These are phyloP conservation scores for Skeletonema menzelii DNA, from an alignment of 108 stramenopile species.

Conservation along the genomic window DNA sequence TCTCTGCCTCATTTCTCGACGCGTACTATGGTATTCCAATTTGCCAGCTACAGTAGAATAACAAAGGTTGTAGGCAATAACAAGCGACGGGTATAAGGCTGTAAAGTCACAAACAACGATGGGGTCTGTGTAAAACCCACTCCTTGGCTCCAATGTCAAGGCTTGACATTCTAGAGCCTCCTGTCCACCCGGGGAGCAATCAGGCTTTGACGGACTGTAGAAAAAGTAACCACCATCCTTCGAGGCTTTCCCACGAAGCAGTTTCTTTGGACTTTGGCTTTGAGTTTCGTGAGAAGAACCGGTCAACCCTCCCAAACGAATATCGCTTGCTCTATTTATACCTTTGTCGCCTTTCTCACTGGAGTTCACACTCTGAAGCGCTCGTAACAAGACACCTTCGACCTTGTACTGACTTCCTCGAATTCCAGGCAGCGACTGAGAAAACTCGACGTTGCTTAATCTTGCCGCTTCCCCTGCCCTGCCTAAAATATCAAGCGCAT, in stretches of 20 bases:
- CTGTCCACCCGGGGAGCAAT: slow-evolving; percentile 62
- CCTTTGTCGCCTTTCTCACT: slow-evolving; percentile 82
- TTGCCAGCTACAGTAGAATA: slow-evolving; percentile 91
- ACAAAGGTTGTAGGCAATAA: slow-evolving; percentile 98
- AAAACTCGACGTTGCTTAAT: slow-evolving; percentile 90
- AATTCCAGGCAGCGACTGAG: slow-evolving; percentile 85
- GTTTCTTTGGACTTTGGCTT: slow-evolving; percentile 84
- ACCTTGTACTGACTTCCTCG: slow-evolving; percentile 85
- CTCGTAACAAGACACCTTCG: slow-evolving; percentile 83
- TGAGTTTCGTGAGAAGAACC: slow-evolving; percentile 44
- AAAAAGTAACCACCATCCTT: slow-evolving; percentile 66
- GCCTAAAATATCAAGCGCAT: slow-evolving; percentile 86
- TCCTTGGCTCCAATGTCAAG: slow-evolving; percentile 88
- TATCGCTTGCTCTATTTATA: slow-evolving; percentile 28
- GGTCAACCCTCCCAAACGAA: slow-evolving; percentile 19
- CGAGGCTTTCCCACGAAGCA: slow-evolving; percentile 25
- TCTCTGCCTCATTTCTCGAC: slow-evolving; percentile 61
- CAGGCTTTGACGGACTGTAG: slow-evolving; percentile 77
- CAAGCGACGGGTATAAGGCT: slow-evolving; percentile 95
- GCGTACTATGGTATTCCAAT: slow-evolving; percentile 83
- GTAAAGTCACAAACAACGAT: slow-evolving; percentile 97
- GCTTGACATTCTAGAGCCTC: slow-evolving; percentile 90
- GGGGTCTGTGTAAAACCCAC: slow-evolving; percentile 90
- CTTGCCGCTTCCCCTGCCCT: slow-evolving; percentile 91
- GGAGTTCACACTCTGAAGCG: slow-evolving; percentile 78